Percentiles rank a stretch among this genome's conserved stretches.
Conservation (phyloP, 2,329 filamentous ascomycete genomes). For the Diaporthe sp. region DNA sequence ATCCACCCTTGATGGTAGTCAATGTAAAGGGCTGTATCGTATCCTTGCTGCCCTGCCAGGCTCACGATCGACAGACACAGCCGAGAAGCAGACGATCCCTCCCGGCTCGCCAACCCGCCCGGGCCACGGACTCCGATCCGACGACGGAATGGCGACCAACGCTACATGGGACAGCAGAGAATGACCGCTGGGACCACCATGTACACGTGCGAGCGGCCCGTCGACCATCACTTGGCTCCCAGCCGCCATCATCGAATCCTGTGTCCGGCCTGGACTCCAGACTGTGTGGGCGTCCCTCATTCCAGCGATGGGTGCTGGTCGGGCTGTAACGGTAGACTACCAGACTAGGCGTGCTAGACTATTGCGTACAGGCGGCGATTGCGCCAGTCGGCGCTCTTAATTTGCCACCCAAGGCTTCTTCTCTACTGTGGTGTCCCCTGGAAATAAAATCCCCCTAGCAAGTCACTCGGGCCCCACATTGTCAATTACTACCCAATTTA, state of each 20-base stretch:
- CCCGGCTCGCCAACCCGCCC: slow-evolving; percentile 25
- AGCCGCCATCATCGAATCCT: neutral
- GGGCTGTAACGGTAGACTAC: neutral
- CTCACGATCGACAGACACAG: slow-evolving; percentile 34
- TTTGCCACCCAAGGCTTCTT: neutral
- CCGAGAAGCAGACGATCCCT: slow-evolving; percentile 34
- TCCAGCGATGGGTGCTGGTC: slow-evolving; percentile 3
- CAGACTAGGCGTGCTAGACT: neutral
- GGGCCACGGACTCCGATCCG: slow-evolving; percentile 24
- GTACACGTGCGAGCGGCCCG: slow-evolving; percentile 17
- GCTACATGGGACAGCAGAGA: neutral
- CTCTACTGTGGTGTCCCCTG: neutral
- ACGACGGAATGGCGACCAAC: slow-evolving; percentile 9
- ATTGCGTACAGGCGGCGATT: neutral
- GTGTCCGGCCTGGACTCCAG: neutral
- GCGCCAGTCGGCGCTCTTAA: slow-evolving; percentile 29
- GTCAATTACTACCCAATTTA: too few species aligned
- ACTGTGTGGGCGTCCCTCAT: neutral
- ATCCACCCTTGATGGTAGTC: slow-evolving; percentile 13
- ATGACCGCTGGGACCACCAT: slow-evolving; percentile 8
- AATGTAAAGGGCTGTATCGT: neutral
- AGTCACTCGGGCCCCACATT: too few species aligned
- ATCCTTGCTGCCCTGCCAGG: slow-evolving; percentile 25
- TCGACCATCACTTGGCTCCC: slow-evolving; percentile 16
- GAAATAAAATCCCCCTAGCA: too few species aligned